Conservation (phyloP, 2,329 filamentous ascomycete genomes). For the Ceratocystis colombiana region DNA sequence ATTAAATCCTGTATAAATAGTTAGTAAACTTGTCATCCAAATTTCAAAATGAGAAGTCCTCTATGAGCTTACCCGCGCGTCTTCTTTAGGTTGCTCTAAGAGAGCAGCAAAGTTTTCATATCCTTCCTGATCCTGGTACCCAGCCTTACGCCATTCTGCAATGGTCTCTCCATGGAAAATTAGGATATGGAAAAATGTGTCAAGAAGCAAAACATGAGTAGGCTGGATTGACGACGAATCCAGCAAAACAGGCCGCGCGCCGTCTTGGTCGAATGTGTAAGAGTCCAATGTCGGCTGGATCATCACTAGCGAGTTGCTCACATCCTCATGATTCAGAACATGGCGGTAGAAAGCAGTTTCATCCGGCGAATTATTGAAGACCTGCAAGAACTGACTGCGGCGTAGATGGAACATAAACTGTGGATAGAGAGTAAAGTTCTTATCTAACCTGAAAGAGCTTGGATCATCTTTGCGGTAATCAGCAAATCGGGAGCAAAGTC, state of each 20-base stretch:
- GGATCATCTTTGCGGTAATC: conserved; percentile 98
- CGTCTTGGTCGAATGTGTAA: conserved; percentile 93
- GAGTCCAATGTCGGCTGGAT: conserved; percentile 96
- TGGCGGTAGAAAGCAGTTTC: conserved; percentile 99
- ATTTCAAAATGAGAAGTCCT: not conserved
- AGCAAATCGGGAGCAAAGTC: conserved; percentile 89
- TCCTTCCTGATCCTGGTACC: conserved; percentile 94
- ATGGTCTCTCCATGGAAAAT: conserved; percentile 99
- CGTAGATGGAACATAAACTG: conserved; percentile 99
- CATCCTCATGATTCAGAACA: conserved; percentile 93
- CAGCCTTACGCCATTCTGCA: conserved; percentile 94
- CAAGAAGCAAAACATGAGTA: conserved; percentile 83
- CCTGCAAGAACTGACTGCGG: conserved; percentile 92
- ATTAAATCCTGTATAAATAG: conserved; percentile 66
- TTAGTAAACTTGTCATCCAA: conserved; percentile 30
- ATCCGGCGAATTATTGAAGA: conserved; percentile 98
- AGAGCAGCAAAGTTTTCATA: conserved; percentile 91
- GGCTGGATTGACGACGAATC: conserved; percentile 95
- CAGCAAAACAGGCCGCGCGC: conserved; percentile 81
- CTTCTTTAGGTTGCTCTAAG: conserved; percentile 88
- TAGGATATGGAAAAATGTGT: conserved; percentile 98
- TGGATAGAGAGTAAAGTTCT: conserved; percentile 97
- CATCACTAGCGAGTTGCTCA: conserved; percentile 95
- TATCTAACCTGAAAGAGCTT: conserved; percentile 90
- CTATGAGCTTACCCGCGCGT: conserved; percentile 65